Evolutionary conservation across 768 basidiomycete genomes (phyloP), one percentile per base, ranked within the genome.

Genomic region (Cantharellus anzutake): DNA sequence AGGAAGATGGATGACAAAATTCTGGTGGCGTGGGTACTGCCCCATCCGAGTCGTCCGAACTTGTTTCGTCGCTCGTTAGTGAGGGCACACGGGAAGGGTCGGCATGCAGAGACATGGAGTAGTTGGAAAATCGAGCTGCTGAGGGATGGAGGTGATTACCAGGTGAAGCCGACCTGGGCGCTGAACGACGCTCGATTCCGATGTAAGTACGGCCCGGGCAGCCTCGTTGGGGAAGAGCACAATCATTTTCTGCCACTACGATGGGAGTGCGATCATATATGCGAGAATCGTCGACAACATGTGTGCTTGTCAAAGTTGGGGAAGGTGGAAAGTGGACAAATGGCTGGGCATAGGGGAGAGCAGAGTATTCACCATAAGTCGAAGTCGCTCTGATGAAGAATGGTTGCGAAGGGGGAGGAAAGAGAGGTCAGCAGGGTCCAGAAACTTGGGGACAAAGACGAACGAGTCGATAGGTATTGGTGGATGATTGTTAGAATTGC

Each of bases 281-380:
- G 35, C 38, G 41, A 14, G 56, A 59, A 16, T 58, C 3, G 60
- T 59, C 40, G 60, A 51, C 59, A 41, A 61, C 59, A 48, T 59
- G 35, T 57, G 53, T 35, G 60, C 20, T 29, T 35, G 53, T 42
- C 51, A 62, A 59, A 52, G 37, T 59, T 42, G 59, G 61, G 39
- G 42, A 51, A 3, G 3, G 59, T 16, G 60, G 56, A 38, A 57
- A 57, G 41, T 57, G 56, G 37, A 57, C 56, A 38, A 5, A 42
- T 5, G 14, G 37, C 11, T 57, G 38, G 16, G 56, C 34, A 57
- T 57, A 57, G 34, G 38, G 56, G 5, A 57, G 40, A 41, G 56
- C 39, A 41, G 56, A 57, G 41, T 55, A 55, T 7, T 55, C 52
- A 37, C 14, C 7, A 37, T 55, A 55, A 37, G 44, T 11, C 44